Percentiles rank a stretch among this genome's conserved stretches.
Conservation (phyloP, 345 rosid species). For the Gossypium turneri region DNA sequence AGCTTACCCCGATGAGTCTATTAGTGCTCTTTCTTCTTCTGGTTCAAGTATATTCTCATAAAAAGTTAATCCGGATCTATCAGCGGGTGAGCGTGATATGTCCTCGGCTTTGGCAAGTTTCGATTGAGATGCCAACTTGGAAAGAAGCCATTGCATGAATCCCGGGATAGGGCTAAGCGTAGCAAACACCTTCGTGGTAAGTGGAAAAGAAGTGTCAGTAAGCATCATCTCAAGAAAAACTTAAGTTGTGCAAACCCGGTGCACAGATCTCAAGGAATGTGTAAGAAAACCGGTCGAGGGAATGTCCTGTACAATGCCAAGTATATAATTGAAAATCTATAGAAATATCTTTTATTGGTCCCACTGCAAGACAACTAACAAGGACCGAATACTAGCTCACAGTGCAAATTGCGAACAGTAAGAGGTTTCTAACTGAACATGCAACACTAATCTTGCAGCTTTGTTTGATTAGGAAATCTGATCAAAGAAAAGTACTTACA, state of each 20-base stretch:
- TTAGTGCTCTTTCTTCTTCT: conserved; percentile 75
- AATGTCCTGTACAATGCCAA: background rate
- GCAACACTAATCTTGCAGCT: conserved; percentile 2
- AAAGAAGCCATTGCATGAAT: conserved; percentile 76
- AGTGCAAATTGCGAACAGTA: background rate
- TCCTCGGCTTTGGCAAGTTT: conserved; percentile 48
- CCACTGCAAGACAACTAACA: background rate
- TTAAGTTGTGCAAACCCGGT: background rate
- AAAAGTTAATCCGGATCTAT: conserved; percentile 48
- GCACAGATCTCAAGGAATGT: background rate
- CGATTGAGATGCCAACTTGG: conserved; percentile 79
- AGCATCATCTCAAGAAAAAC: conserved; percentile 3
- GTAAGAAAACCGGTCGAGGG: background rate
- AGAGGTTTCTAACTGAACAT: background rate
- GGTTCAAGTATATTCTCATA: conserved; percentile 68
- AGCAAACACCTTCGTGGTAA: conserved; percentile 61
- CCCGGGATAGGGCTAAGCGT: conserved; percentile 96
- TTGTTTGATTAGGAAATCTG: background rate
- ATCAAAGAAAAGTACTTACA: conserved; percentile 45
- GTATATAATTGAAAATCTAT: background rate
- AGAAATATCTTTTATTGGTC: background rate
- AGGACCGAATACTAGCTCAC: background rate
- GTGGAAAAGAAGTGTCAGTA: conserved; percentile 14
- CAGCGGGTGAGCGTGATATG: conserved; percentile 30
- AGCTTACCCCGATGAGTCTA: conserved; percentile 54